Evolutionary conservation across 106 monocot species (phyloP), one percentile per base, ranked within the genome.

Genomic region (Platanthera zijinensis): DNA sequence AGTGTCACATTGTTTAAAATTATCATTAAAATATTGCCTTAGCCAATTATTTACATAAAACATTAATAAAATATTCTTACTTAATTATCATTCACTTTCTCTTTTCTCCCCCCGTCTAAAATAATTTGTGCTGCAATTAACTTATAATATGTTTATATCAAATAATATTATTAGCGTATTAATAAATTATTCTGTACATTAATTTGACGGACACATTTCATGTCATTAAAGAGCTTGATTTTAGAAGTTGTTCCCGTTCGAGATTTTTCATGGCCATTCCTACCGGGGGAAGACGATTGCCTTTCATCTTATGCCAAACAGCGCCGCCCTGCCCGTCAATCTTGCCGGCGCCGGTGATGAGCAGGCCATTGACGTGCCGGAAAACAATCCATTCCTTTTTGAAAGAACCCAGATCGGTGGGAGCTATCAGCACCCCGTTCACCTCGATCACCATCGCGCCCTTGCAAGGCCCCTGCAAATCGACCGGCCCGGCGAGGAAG

Each of bases 261-360:
- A 32, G 25, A 1, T 39, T 39, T 39, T 39, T 39, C 39, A 39
- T 39, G 39, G 39, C 39, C 3, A 39, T 39, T 30, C 66, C 66
- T 66, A 66, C 66, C 66, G 66, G 66, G 10, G 66, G 66, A 5
- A 66, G 32, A 30, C 77, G 75, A 9, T 48, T 39, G 66, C 69
- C 50, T 0, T 77, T 64, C 12, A 30, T 79, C 10, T 62, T 72
- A 7, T 69, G 75, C 86, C 88, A 78, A 2, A 77, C 72, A 7
- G 69, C 56, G 1, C 71, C 75, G 3, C 91, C 88, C 32, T 84
- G 88, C 21, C 86, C 91, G 48, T 91, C 78, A 25, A 91, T 49
- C 7, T 11, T 62, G 4, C 91, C 91, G 0, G 50, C 15, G 21
- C 91, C 91, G 52, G 71, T 76, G 52, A 92, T n/a, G 2, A 18